Evolutionary conservation across 257 asterid species (phyloP).

Genomic region (Ehretia macrophylla): DNA sequence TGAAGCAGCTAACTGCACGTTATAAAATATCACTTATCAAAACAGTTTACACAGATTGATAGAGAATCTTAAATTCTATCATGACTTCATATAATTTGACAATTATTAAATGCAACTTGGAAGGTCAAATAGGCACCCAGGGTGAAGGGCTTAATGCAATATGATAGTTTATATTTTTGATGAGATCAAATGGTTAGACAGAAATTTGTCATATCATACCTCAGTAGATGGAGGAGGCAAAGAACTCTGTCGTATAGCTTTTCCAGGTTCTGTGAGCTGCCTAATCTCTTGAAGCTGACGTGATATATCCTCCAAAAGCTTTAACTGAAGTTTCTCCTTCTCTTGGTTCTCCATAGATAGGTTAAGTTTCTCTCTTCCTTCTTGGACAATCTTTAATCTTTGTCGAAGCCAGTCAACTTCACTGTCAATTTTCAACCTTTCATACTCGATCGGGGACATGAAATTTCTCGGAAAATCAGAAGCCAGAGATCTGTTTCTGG

Average conservation of each 20-base stretch:
- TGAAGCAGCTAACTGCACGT: too few species aligned
- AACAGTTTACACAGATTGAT: too few species aligned
- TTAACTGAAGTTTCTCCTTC: constrained; percentile 46
- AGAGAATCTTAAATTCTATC: too few species aligned
- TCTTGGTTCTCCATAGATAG: constrained; percentile 48
- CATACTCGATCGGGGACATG: constrained; percentile 42
- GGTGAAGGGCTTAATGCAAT: neutral
- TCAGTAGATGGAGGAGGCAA: constrained; percentile 64
- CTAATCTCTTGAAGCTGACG: constrained; percentile 57
- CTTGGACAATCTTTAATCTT: constrained; percentile 58
- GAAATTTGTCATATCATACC: constrained; percentile 24
- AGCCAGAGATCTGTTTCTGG: constrained; percentile 23
- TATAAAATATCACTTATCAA: too few species aligned
- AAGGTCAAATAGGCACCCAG: too few species aligned
- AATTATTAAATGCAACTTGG: too few species aligned
- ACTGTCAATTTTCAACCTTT: constrained; percentile 51
- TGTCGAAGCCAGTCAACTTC: constrained; percentile 64
- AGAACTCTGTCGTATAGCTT: constrained; percentile 52
- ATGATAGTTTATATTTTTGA: too few species aligned
- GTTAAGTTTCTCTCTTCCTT: constrained; percentile 70
- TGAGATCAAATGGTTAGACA: too few species aligned
- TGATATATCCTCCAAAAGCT: constrained; percentile 66
- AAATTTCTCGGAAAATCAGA: constrained; percentile 40
- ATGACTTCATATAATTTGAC: too few species aligned
- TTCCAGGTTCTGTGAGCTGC: constrained; percentile 38